Evolutionary conservation across 2,329 filamentous ascomycete species (phyloP), one percentile per base, ranked within the genome.

Genomic region (Talaromyces amestolkiae): DNA sequence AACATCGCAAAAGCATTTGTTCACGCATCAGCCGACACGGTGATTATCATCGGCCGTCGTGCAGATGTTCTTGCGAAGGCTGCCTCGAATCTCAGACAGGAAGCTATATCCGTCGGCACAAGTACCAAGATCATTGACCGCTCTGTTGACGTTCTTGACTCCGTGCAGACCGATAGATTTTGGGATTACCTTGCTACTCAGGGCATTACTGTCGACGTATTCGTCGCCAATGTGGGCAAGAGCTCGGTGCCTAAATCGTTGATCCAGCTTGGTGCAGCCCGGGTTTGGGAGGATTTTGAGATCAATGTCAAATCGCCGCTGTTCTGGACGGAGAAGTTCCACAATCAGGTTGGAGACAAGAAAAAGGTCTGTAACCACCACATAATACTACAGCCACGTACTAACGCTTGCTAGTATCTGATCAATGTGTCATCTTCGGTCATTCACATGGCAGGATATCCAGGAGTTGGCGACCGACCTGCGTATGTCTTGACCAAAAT

Each of bases 1-100:
- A 78, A 75, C 54, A 83, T 77, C 4, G 79, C 80, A 6, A 71
- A 60, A 22, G 71, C 69, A 66, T 84, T 83, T 60, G 81, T 81
- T 17, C 59, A 72, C 67, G 80, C 82, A 63, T 80, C 81, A 6
- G 81, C 81, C 0, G 70, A 75, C 45, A 72, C 72, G 0, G 80
- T 85, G 51, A 76, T 75, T 17, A 74, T 85, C 13, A 70, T 83
- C 1, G 82, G 81, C 31, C 80, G 82, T 19, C 72, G 73, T 66
- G 70, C 77, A 9, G 71, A 74, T 54, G 71, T 78, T 39, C 71
- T 76, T 33, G 73, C 79, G 5, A 71, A 72, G 47, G 68, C 70
- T 11, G 73, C 71, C 35, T 60, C 54, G 9, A n/a, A 54, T 61
- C 45, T 65, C 56, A 59, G 17, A 5, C 47, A 65, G 41, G 58